A percentile compares a stretch with the other conserved stretches of the same genome.
These are phyloP conservation scores for Aphanomyces astaci DNA, from an alignment of 352 stramenopile species.

Conservation along the genomic window DNA sequence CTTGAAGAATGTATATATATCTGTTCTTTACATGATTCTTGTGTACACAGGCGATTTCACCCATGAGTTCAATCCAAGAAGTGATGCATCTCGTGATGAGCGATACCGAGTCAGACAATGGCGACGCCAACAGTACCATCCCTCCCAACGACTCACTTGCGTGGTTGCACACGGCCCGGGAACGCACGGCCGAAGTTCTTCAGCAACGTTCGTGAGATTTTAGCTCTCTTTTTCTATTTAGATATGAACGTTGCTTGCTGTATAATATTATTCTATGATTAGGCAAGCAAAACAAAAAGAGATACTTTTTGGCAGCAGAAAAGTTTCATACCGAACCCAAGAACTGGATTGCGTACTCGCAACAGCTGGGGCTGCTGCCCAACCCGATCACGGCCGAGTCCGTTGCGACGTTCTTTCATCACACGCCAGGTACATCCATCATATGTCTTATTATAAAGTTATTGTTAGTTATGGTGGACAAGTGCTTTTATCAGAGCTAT, in stretches of 20 bases:
- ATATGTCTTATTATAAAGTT: background rate
- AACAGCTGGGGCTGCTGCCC: constrained; percentile 79
- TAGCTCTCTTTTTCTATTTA: too few species aligned
- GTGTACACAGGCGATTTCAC: constrained; percentile 54
- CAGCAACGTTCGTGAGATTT: constrained; percentile 53
- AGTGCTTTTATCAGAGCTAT: too few species aligned
- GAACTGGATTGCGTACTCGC: constrained; percentile 85
- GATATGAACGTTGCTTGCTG: background rate
- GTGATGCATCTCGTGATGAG: constrained; percentile 80
- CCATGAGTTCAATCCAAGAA: constrained; percentile 71
- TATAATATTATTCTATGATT: background rate
- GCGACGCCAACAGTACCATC: constrained; percentile 45
- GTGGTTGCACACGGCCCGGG: constrained; percentile 75
- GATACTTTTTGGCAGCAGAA: constrained; percentile 81
- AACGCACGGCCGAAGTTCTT: constrained; percentile 80
- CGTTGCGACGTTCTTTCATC: constrained; percentile 90
- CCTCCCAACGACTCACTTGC: constrained; percentile 48
- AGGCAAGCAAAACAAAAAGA: constrained; percentile 84
- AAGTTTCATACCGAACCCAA: constrained; percentile 94
- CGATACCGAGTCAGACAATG: constrained; percentile 60
- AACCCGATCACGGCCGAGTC: constrained; percentile 74
- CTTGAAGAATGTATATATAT: too few species aligned
- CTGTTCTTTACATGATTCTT: background rate
- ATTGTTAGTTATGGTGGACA: too few species aligned
- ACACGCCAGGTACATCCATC: constrained; percentile 62